Evolutionary conservation across 192 early-diverging fungal species (phyloP).

Genomic region (Entomortierella parvispora): DNA sequence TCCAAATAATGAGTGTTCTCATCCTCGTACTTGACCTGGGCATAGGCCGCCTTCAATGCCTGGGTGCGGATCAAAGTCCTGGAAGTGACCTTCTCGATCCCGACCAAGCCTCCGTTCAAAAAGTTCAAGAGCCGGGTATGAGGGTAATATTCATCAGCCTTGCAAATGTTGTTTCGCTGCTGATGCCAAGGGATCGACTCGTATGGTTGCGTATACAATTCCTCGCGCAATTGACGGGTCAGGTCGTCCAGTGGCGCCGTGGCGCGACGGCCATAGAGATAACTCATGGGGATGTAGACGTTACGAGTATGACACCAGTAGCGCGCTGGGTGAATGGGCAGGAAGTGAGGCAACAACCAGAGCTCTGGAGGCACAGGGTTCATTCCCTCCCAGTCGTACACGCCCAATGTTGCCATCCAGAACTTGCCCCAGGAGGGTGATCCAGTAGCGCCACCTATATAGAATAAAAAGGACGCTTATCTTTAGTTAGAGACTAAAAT

Average conservation of each 20-base stretch:
- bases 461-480: too few relatives aligned
- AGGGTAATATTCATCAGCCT: constrained; percentile 86
- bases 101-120: constrained; percentile 67
- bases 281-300: constrained; percentile 97
- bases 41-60: constrained; percentile 79
- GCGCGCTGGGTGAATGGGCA: constrained; percentile 89
- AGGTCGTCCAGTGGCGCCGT: constrained; percentile 72
- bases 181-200: constrained; percentile 83
- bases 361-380: constrained; percentile 97
- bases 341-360: constrained; percentile 82
- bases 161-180: constrained; percentile 85
- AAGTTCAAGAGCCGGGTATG: constrained; percentile 81
- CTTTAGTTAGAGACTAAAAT: not conserved
- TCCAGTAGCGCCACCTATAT: constrained; percentile 81
- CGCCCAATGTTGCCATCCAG: constrained; percentile 91
- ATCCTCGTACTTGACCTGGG: constrained; percentile 89
- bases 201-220: constrained; percentile 91
- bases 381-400: constrained; percentile 96
- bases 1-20: constrained; percentile 89
- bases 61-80: constrained; percentile 63
- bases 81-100: constrained; percentile 75
- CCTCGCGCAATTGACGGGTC: constrained; percentile 81
- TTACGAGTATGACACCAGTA: constrained; percentile 96
- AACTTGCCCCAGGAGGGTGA: constrained; percentile 98
- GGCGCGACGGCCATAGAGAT: constrained; percentile 81